Percentiles rank a stretch among this genome's conserved stretches.
Conservation (phyloP, 345 rosid species). For the Melastoma malabathricum region DNA sequence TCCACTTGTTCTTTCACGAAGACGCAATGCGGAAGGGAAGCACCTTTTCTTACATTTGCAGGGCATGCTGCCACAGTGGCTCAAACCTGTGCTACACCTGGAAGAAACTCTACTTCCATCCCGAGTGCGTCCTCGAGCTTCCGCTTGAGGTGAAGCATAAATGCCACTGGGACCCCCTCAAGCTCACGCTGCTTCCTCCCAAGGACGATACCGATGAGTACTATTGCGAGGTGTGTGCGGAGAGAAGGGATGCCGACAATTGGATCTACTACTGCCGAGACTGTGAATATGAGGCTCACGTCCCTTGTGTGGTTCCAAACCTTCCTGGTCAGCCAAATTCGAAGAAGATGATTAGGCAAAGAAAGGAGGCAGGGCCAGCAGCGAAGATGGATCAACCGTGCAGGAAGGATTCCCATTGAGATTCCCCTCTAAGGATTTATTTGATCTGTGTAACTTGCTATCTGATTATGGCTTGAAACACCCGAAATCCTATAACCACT, state of each 20-base stretch:
- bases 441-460: too few relatives aligned
- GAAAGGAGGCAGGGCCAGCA: too few relatives aligned
- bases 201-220: not conserved
- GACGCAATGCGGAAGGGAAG: not conserved
- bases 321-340: not conserved
- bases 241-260: not conserved
- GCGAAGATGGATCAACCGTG: too few relatives aligned
- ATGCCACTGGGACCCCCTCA: constrained; percentile 2
- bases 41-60: not conserved
- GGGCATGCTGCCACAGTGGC: not conserved
- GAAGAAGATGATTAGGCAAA: too few relatives aligned
- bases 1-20: not conserved
- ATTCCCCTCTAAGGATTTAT: too few relatives aligned
- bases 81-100: not conserved
- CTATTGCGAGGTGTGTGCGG: constrained; percentile 1
- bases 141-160: not conserved
- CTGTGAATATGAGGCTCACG: constrained; percentile 1
- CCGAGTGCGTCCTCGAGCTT: not conserved
- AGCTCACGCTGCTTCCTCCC: constrained; percentile 1
- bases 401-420: too few relatives aligned
- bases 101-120: not conserved
- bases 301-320: not conserved
- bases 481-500: too few relatives aligned
- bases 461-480: too few relatives aligned
- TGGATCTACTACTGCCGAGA: not conserved